Evolutionary conservation across 192 early-diverging fungal genomes (phyloP).

Genomic region (Spizellomyces punctatus): DNA sequence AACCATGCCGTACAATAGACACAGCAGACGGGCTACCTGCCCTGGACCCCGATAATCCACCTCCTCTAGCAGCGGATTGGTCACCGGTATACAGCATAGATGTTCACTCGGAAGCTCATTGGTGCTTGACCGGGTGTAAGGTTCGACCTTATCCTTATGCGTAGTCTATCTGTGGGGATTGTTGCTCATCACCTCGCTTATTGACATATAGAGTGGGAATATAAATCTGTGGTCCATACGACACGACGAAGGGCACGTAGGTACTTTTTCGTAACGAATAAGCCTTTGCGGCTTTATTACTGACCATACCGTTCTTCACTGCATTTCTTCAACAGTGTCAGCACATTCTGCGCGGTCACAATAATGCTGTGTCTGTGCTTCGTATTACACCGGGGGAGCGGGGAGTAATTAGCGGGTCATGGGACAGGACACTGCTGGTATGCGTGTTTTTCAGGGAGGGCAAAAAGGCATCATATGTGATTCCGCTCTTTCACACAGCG

Average conservation of each 20-base stretch:
- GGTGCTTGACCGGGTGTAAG: constrained; percentile 77
- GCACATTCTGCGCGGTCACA: constrained; percentile 80
- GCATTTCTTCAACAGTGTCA: constrained; percentile 57
- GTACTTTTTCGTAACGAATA: neutral
- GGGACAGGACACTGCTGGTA: constrained; percentile 86
- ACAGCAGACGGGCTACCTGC: neutral
- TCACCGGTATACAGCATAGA: constrained; percentile 92
- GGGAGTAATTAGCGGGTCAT: constrained; percentile 87
- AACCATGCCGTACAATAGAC: constrained; percentile 1
- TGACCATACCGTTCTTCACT: neutral
- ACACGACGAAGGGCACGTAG: constrained; percentile 87
- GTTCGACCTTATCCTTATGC: constrained; percentile 28
- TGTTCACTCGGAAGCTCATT: constrained; percentile 91
- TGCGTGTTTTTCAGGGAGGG: constrained; percentile 12
- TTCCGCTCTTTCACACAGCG: constrained; percentile 18
- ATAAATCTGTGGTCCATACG: constrained; percentile 87
- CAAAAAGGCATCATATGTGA: too few relatives aligned
- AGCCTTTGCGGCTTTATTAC: neutral
- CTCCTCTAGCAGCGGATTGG: constrained; percentile 38
- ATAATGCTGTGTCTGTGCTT: constrained; percentile 80
- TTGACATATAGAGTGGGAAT: constrained; percentile 60
- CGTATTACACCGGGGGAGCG: constrained; percentile 80
- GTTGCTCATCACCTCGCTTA: too few relatives aligned
- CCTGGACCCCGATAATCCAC: constrained; percentile 13
- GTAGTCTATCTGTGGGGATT: too few relatives aligned